Base-by-base conservation (phyloP, 1,284 basidiomycete species). In the Naganishia sp. region DNA sequence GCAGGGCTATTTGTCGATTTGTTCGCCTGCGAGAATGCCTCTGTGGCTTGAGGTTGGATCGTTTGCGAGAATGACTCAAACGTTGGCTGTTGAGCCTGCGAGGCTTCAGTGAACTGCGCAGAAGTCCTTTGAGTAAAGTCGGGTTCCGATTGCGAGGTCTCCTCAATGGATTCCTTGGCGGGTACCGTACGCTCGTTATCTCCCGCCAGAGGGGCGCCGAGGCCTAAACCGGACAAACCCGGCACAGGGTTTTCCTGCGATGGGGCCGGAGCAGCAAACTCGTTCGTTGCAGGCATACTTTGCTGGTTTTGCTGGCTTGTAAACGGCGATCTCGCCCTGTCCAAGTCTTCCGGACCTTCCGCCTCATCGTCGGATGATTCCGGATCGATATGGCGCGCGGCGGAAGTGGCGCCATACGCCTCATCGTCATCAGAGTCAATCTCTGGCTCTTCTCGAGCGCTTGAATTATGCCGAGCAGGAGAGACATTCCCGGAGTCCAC, bases 331-430 rank as follows among this genome's bases (percentile, higher is more conserved):
- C 66, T 70, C 3, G 75, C 74, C 7, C 65, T 72, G 10, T 81
- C 79, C 4, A 81, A 67, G 66, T 81, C 80, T 65, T 81, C 80
- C 0, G 80, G 80, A 0, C 75, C 80, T 31, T 79, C 76, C 5
- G 75, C 75, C 54, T 80, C 80, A 11, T 78, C 78, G 44, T 78
- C 77, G 13, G 72, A 74, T 6, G 74, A 76, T 21, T 75, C 74
- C 15, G 65, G 65, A 18, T 72, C 67, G 15, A 57, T 21, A 6
- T n/a, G 11, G 25, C 57, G 57, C 10, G 39, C 42, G 9, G 55
- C 49, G 36, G 49, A 42, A 23, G 3, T 28, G 16, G 25, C 48
- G 3, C 43, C 23, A 31, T 28, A 21, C 2, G 15, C 33, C 10
- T 23, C 33, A 13, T 52, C 52, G 6, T 31, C 39, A 46, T 54